phyloP scores from a whole-genome alignment of 306 rosid species.

The Cajanus cajan region DNA sequence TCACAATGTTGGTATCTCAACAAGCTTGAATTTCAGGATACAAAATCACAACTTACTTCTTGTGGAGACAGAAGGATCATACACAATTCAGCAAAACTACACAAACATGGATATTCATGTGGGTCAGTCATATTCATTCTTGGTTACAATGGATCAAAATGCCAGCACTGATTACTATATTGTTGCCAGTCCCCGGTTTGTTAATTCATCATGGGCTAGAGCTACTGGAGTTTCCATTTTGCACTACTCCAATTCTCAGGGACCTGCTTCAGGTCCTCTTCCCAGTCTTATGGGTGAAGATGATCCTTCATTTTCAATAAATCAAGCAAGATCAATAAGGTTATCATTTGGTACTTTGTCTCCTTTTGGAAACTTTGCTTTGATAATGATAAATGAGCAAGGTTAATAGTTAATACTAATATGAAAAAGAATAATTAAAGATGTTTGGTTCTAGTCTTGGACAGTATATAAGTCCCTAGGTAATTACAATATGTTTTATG shows the following conservation, averaged over 20 bases:
- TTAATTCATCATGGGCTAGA: slow-evolving; percentile 65
- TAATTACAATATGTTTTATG: not conserved
- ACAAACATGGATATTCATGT: slow-evolving; percentile 80
- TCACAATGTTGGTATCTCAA: slow-evolving; percentile 84
- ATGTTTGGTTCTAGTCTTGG: not conserved
- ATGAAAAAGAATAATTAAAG: not conserved
- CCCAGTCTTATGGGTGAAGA: slow-evolving; percentile 60
- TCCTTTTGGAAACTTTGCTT: slow-evolving; percentile 18
- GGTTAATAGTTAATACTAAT: not conserved
- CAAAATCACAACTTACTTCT: slow-evolving; percentile 77
- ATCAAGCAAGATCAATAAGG: slow-evolving; percentile 92
- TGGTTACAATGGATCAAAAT: slow-evolving; percentile 91
- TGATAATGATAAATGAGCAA: slow-evolving; percentile 8
- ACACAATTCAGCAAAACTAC: slow-evolving; percentile 76
- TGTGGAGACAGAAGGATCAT: slow-evolving; percentile 87
- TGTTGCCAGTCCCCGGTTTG: slow-evolving; percentile 79
- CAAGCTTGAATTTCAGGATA: slow-evolving; percentile 77
- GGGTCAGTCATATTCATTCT: slow-evolving; percentile 85
- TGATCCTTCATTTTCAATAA: slow-evolving; percentile 72
- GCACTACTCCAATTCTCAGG: slow-evolving; percentile 76
- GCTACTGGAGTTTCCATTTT: slow-evolving; percentile 76
- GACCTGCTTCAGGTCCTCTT: slow-evolving; percentile 85
- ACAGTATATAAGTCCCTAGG: not conserved
- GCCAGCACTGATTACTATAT: slow-evolving; percentile 78
- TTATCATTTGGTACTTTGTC: slow-evolving; percentile 30